phyloP scores from a whole-genome alignment of 306 rosid genomes.

The Prinsepia uniflora region DNA sequence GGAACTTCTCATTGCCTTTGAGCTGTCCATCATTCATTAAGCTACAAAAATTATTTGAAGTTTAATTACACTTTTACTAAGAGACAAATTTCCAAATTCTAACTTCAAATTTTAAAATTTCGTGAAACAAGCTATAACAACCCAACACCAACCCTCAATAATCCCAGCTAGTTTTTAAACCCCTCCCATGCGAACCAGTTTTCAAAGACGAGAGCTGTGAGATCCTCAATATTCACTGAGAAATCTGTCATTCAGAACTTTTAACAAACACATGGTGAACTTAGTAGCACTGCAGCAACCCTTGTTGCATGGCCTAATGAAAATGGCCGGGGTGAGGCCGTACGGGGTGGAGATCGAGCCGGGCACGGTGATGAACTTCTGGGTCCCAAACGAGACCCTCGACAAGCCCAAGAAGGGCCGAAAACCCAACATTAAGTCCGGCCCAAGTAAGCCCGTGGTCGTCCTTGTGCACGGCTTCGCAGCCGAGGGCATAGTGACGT shows the following conservation, averaged over 20 bases:
- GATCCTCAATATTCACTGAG: background rate
- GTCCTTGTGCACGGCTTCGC: constrained; percentile 82
- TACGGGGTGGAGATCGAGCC: constrained; percentile 69
- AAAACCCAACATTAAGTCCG: constrained; percentile 17
- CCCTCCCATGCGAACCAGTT: background rate
- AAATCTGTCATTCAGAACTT: background rate
- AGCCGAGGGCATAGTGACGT: constrained; percentile 72
- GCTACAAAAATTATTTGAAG: background rate
- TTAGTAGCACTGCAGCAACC: constrained; percentile 68
- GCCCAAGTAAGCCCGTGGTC: constrained; percentile 64
- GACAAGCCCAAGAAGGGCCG: constrained; percentile 42
- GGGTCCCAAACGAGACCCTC: constrained; percentile 65
- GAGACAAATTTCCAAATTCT: background rate
- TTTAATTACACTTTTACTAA: background rate
- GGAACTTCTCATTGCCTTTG: background rate
- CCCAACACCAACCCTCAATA: constrained; percentile 42
- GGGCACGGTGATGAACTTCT: constrained; percentile 72
- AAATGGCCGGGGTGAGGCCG: constrained; percentile 75
- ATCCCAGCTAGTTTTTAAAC: constrained; percentile 3
- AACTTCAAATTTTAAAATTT: too few relatives aligned
- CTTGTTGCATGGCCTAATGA: constrained; percentile 61
- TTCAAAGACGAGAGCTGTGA: background rate
- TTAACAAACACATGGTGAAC: constrained; percentile 55
- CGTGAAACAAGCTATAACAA: constrained; percentile 23
- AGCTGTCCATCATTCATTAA: background rate